Conservation (phyloP, 2,329 filamentous ascomycete species). For the Aspergillus neotritici region DNA sequence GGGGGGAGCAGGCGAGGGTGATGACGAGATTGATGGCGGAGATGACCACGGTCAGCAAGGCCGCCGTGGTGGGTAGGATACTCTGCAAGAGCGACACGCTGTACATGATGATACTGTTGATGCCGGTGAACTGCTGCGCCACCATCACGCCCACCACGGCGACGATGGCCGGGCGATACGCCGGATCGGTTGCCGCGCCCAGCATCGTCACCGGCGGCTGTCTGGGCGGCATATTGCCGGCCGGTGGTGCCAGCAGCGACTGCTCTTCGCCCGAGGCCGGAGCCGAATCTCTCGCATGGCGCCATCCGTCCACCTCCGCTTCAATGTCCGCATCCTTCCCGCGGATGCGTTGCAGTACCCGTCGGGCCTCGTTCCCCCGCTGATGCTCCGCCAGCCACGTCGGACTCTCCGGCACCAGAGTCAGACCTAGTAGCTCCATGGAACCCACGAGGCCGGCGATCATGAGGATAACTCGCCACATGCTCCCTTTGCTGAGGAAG, state of each 20-base stretch:
- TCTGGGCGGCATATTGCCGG: slow-evolving; percentile 62
- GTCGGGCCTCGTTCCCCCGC: slow-evolving; percentile 56
- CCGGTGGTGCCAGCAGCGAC: slow-evolving; percentile 52
- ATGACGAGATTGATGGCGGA: slow-evolving; percentile 80
- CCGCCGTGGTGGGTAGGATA: slow-evolving; percentile 74
- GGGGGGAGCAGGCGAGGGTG: slow-evolving; percentile 72
- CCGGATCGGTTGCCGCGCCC: slow-evolving; percentile 59
- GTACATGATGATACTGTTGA: slow-evolving; percentile 99
- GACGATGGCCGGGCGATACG: slow-evolving; percentile 67
- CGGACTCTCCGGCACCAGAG: slow-evolving; percentile 79
- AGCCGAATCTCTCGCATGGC: slow-evolving; percentile 29
- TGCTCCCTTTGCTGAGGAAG: slow-evolving; percentile 71
- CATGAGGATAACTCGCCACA: slow-evolving; percentile 80
- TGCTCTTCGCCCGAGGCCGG: slow-evolving; percentile 58
- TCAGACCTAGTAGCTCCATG: slow-evolving; percentile 63
- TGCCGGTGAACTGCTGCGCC: slow-evolving; percentile 84
- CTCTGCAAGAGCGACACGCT: slow-evolving; percentile 81
- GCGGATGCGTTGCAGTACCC: slow-evolving; percentile 67
- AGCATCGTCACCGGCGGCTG: slow-evolving; percentile 63
- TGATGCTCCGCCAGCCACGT: slow-evolving; percentile 72
- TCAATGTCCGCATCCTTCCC: slow-evolving; percentile 64
- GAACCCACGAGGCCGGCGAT: slow-evolving; percentile 64
- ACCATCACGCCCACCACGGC: slow-evolving; percentile 88
- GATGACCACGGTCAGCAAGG: slow-evolving; percentile 78
- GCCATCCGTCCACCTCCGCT: slow-evolving; percentile 63